phyloP scores from a whole-genome alignment of 345 rosid species.

The Carallia brachiata region DNA sequence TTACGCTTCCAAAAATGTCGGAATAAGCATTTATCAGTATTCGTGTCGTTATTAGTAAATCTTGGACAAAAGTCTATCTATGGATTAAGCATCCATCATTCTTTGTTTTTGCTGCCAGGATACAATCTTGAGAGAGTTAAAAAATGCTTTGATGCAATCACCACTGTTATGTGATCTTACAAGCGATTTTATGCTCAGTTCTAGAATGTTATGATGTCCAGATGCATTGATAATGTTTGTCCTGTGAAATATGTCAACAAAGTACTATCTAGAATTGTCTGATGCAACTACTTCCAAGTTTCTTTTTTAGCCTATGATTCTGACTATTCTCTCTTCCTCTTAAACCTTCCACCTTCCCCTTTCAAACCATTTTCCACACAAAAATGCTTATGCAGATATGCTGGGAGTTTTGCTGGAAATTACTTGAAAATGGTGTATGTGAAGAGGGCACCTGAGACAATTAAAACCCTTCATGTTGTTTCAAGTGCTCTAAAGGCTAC shows the following conservation, averaged over 20 bases:
- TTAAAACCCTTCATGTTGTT: constrained; percentile 72
- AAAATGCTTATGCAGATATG: constrained; percentile 47
- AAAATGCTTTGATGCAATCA: too few relatives aligned
- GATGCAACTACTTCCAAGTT: not conserved
- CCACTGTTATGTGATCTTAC: too few relatives aligned
- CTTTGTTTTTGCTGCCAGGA: not conserved
- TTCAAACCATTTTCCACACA: not conserved
- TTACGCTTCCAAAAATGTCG: too few relatives aligned
- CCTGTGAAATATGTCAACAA: not conserved
- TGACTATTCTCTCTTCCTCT: not conserved
- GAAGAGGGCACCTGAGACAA: constrained; percentile 77
- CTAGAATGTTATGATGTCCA: not conserved
- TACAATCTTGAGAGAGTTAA: not conserved
- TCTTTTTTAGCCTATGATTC: not conserved
- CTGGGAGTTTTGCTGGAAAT: constrained; percentile 74
- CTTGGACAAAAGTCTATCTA: not conserved
- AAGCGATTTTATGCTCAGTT: too few relatives aligned
- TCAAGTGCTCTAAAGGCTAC: constrained; percentile 85
- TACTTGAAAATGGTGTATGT: constrained; percentile 70
- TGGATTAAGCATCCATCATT: too few relatives aligned
- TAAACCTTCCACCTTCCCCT: not conserved
- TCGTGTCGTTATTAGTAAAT: not conserved
- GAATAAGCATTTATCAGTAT: too few relatives aligned
- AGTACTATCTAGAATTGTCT: not conserved
- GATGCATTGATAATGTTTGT: not conserved